Evolutionary conservation across 2,329 filamentous ascomycete species (phyloP).

Genomic region (Huntiella savannae): DNA sequence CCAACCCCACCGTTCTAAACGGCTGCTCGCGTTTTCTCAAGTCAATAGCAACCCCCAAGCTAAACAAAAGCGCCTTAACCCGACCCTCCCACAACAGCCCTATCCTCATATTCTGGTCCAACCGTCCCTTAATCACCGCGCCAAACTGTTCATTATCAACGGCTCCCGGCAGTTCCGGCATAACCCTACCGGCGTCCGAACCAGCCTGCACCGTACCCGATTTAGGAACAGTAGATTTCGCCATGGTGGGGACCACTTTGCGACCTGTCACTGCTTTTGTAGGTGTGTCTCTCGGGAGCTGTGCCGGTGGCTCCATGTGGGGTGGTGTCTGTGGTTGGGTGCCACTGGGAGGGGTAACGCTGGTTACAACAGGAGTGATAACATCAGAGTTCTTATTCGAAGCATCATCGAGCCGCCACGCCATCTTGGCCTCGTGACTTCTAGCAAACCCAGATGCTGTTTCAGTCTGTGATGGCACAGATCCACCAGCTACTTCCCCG

Average conservation of each 20-base stretch:
- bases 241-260: neutral
- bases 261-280: neutral
- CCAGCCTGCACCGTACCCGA: neutral
- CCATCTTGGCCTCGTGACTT: slow-evolving; percentile 35
- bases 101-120: slow-evolving; percentile 76
- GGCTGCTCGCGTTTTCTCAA: slow-evolving; percentile 57
- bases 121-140: slow-evolving; percentile 72
- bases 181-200: no score
- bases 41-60: slow-evolving; percentile 71
- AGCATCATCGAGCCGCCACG: slow-evolving; percentile 24
- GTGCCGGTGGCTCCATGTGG: slow-evolving; percentile 3
- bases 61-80: slow-evolving; percentile 82
- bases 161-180: slow-evolving; percentile 4
- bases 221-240: neutral
- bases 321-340: neutral
- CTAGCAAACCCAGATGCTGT: slow-evolving; percentile 18
- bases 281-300: neutral
- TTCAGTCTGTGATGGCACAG: neutral
- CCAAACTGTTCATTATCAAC: slow-evolving; percentile 41
- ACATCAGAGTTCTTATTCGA: neutral
- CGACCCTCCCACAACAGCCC: slow-evolving; percentile 84
- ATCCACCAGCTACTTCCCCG: neutral
- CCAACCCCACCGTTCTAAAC: slow-evolving; percentile 56
- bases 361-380: neutral
- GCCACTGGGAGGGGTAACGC: neutral